Conservation (phyloP, 2,329 filamentous ascomycete genomes). For the Penicillium brevicompactum region DNA sequence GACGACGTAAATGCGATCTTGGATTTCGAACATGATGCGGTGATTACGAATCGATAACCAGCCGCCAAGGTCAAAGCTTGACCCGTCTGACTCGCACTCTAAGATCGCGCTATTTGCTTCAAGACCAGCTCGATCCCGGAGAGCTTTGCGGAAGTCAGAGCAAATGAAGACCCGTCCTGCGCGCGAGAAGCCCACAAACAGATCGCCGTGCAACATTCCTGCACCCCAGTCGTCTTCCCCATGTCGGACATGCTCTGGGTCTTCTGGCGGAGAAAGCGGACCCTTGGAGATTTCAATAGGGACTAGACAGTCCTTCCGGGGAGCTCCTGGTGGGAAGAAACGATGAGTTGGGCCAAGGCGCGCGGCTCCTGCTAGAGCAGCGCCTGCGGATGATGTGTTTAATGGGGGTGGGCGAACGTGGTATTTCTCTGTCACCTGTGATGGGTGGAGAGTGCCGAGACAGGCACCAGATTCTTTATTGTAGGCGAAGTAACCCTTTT, state of each 20-base stretch:
- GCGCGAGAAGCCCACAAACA: conserved; percentile 49
- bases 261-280: conserved; percentile 25
- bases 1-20: conserved; percentile 47
- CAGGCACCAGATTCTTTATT: conserved; percentile 43
- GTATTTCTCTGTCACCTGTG: conserved; percentile 33
- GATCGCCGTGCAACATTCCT: conserved; percentile 45
- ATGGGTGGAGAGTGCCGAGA: conserved; percentile 43
- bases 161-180: conserved; percentile 49
- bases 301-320: conserved; percentile 28
- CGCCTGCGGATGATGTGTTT: conserved; percentile 15
- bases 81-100: conserved; percentile 45
- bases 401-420: conserved; percentile 36
- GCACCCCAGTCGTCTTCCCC: conserved; percentile 52
- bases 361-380: conserved; percentile 21
- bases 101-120: conserved; percentile 36
- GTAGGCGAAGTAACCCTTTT: conserved; percentile 46
- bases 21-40: conserved; percentile 48
- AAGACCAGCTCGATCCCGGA: conserved; percentile 30
- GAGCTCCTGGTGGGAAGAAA: conserved; percentile 17
- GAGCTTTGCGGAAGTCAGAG: conserved; percentile 44
- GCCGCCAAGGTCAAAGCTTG: conserved; percentile 49
- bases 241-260: conserved; percentile 29
- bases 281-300: conserved; percentile 32
- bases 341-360: conserved; percentile 25
- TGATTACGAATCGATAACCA: conserved; percentile 49